Base-by-base conservation (phyloP, 2,329 filamentous ascomycete species). In the Colletotrichum horii region DNA sequence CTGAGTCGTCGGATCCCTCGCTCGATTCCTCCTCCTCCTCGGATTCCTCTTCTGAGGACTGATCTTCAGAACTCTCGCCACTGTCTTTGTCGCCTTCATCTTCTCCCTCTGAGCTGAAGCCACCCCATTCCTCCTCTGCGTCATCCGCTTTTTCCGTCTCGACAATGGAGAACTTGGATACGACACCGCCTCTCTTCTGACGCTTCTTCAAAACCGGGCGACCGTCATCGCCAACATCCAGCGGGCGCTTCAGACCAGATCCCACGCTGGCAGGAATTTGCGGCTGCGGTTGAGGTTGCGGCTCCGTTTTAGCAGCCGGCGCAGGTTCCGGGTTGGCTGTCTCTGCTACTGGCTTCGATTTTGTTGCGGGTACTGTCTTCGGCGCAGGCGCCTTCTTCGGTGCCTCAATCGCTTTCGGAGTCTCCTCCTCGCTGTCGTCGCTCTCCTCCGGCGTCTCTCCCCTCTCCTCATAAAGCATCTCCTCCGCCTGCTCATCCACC, bases 171-270 rank as follows among this genome's bases (percentile, higher is more conserved):
- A 89, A 79, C 76, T 90, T 93, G 4, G 89, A 89, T 76, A 89
- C 89, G 19, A 93, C 85, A 6, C 91, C 89, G 83, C 93, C 88
- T 84, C 93, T 89, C 79, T 93, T 94, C 83, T 96, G 96, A 67
- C 95, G 91, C 82, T 95, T 97, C 81, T 94, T 93, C 67, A 98
- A 92, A 4, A 98, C 88, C 0, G 96, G 97, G 71, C 92, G 92
- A 8, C 96, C 95, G 74, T 93, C 92, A 2, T 95, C 92, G 77
- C 95, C 95, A 12, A 95, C 79, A 60, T 98, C 94, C 14, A 99
- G 87, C 2, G 96, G 95, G 56, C 96, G 91, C 83, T 98, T 98
- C 75, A 99, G 84, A 8, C 97, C 97, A 76, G 93, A 93, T 24
- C 97, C 97, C 69, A 91, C 85, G 15, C 80, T 61, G 4, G 65